These are phyloP conservation scores for Lentinus polychrous DNA, from an alignment of 1,284 basidiomycete genomes.

Conservation along the genomic window DNA sequence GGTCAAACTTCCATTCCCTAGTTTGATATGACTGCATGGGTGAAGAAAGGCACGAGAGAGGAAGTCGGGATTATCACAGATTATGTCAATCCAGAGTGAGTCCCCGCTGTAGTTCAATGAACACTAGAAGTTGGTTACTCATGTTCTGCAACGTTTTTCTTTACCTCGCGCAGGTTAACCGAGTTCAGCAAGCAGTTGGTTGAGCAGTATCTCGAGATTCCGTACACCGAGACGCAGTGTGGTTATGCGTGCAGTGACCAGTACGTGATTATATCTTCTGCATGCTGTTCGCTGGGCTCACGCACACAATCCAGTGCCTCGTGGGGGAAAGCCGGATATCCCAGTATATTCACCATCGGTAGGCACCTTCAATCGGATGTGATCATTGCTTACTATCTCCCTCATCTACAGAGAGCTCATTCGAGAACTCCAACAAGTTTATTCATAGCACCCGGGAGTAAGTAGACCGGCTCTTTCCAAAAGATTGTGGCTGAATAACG, in stretches of 20 bases:
- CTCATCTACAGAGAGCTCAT: slow-evolving; percentile 50
- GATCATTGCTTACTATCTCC: slow-evolving; percentile 14
- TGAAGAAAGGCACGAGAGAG: slow-evolving; percentile 84
- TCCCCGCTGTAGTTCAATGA: not conserved
- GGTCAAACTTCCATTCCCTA: slow-evolving; percentile 24
- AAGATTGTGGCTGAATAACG: not conserved
- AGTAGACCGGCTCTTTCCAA: slow-evolving; percentile 21
- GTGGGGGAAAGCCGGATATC: slow-evolving; percentile 83
- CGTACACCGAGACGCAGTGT: slow-evolving; percentile 77
- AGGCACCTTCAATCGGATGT: slow-evolving; percentile 22
- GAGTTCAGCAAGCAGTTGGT: slow-evolving; percentile 75
- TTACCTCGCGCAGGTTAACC: slow-evolving; percentile 50
- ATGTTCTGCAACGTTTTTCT: slow-evolving; percentile 8
- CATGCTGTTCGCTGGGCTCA: slow-evolving; percentile 13
- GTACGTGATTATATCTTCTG: slow-evolving; percentile 33
- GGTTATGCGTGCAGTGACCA: slow-evolving; percentile 96
- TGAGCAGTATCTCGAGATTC: slow-evolving; percentile 73
- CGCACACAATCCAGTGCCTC: slow-evolving; percentile 77
- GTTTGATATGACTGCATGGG: slow-evolving; percentile 97
- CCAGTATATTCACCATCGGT: slow-evolving; percentile 80
- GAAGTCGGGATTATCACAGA: slow-evolving; percentile 90
- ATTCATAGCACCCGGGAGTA: slow-evolving; percentile 82
- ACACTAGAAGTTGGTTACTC: slow-evolving; percentile 4
- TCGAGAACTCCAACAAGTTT: slow-evolving; percentile 71
- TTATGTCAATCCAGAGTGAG: slow-evolving; percentile 64